phyloP scores from a whole-genome alignment of 768 basidiomycete genomes.

The Macrolepiota albuminosa region DNA sequence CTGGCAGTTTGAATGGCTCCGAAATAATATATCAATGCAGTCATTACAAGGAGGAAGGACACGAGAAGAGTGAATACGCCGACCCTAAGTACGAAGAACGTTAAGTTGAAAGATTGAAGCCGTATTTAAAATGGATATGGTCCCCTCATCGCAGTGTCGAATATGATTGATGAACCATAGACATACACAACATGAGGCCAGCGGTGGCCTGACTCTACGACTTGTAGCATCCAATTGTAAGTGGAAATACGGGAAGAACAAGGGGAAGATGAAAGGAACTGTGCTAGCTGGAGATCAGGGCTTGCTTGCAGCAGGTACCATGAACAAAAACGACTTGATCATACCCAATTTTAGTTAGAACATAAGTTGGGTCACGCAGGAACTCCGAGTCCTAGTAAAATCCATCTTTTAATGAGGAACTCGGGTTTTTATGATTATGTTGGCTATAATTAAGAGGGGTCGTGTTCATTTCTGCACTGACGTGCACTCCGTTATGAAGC shows the following conservation, averaged over 20 bases:
- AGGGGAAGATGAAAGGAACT: constrained; percentile 26
- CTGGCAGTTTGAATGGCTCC: background rate
- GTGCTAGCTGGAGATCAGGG: constrained; percentile 17
- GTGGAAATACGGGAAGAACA: constrained; percentile 46
- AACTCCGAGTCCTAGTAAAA: background rate
- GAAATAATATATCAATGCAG: background rate
- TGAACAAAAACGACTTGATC: background rate
- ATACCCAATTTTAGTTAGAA: background rate
- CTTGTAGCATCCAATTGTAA: constrained; percentile 42
- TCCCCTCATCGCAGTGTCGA: background rate
- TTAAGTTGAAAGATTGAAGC: background rate
- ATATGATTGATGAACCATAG: background rate
- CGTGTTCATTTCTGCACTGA: background rate
- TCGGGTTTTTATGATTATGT: background rate
- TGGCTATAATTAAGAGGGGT: background rate
- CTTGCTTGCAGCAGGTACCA: background rate
- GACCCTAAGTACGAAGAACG: background rate
- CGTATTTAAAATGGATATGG: background rate
- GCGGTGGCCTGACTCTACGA: constrained; percentile 31
- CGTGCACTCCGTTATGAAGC: background rate
- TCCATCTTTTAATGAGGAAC: background rate
- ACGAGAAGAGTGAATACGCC: constrained; percentile 1
- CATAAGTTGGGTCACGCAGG: background rate
- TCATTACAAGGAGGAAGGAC: background rate
- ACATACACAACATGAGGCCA: constrained; percentile 48